Base-by-base conservation (phyloP, 495 filamentous ascomycete genomes). In the Parathielavia appendiculata region DNA sequence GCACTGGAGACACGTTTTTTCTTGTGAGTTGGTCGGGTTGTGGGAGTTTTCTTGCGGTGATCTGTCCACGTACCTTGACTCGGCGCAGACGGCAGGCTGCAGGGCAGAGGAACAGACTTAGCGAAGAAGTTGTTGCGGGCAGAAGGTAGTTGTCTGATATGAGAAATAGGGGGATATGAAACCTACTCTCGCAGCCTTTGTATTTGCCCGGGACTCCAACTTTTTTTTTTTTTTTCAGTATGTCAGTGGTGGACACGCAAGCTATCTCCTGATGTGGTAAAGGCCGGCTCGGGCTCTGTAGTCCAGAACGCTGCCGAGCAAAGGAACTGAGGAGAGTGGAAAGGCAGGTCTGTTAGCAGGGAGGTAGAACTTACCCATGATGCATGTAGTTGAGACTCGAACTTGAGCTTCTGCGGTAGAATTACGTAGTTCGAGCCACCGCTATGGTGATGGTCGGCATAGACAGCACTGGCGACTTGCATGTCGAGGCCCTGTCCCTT, bases 161-260 rank as follows among this genome's bases (percentile, higher is more conserved):
- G 11, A 20, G 32, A 19, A 17, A 22, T 1, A 19, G 17, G 48
- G n/a, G 7, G 10, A n/a, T n/a, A n/a, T n/a, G n/a, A n/a, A 38
- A 62, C 60, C 11, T 54, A 62, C 60, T 62, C 67, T 76, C 73
- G 63, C 75, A 76, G 5, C 75, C 75, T 60, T 77, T 76, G 65
- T 72, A 77, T 61, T 77, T 77, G 44, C 75, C 75, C 13, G 73
- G 73, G 32, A 77, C 75, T 36, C 75, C 75, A 52, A 77, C 75
- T 60, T 14, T 19, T 26, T 5, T n/a, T 12, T 34, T 17, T 9
- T 20, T 40, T 22, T 30, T 2, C 26, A 30, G 26, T 3, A 22
- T 26, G 52, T 60, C 32, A 62, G 60, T 35, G 45, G 36, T 43
- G 34, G 30, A 5, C 30, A 55, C 51, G 58, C 58, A 60, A 38